Conservation (phyloP, 1,284 basidiomycete species). For the Fistulinella cinereoalba region DNA sequence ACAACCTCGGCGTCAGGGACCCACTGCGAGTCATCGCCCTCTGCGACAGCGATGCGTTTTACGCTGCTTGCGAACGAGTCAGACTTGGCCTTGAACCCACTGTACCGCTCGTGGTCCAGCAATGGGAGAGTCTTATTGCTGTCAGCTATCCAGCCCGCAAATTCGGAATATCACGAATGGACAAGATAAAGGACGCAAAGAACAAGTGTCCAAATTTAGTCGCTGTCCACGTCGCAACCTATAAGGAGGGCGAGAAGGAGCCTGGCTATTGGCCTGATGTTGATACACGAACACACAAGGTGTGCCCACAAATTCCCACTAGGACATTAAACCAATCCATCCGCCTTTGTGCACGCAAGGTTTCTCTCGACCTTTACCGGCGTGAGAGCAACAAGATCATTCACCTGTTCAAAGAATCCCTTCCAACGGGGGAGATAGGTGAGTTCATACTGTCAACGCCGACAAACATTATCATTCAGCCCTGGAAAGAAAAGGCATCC, state of each 20-base stretch:
- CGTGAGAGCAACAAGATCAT: slow-evolving; percentile 89
- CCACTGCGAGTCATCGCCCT: slow-evolving; percentile 80
- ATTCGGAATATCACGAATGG: slow-evolving; percentile 85
- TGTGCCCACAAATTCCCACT: slow-evolving; percentile 31
- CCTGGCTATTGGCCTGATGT: slow-evolving; percentile 89
- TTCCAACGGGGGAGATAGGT: slow-evolving; percentile 74
- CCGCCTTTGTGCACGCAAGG: slow-evolving; percentile 46
- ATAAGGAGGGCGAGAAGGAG: slow-evolving; percentile 83
- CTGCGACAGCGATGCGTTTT: slow-evolving; percentile 93
- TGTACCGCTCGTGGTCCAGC: slow-evolving; percentile 85
- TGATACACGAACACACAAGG: slow-evolving; percentile 90
- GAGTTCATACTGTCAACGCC: slow-evolving; percentile 16
- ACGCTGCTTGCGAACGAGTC: slow-evolving; percentile 88
- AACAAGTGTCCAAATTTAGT: slow-evolving; percentile 83
- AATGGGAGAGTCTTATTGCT: slow-evolving; percentile 91
- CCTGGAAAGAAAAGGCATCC: slow-evolving; percentile 69
- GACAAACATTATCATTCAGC: slow-evolving; percentile 2
- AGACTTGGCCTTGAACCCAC: slow-evolving; percentile 72
- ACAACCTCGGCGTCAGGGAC: slow-evolving; percentile 63
- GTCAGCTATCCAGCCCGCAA: slow-evolving; percentile 94
- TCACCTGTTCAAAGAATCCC: slow-evolving; percentile 76
- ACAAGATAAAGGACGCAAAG: slow-evolving; percentile 75
- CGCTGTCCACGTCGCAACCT: slow-evolving; percentile 93
- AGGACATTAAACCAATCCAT: background rate
- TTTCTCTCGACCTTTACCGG: slow-evolving; percentile 93